phyloP scores from a whole-genome alignment of 306 rosid species.

The Benincasa hispida region DNA sequence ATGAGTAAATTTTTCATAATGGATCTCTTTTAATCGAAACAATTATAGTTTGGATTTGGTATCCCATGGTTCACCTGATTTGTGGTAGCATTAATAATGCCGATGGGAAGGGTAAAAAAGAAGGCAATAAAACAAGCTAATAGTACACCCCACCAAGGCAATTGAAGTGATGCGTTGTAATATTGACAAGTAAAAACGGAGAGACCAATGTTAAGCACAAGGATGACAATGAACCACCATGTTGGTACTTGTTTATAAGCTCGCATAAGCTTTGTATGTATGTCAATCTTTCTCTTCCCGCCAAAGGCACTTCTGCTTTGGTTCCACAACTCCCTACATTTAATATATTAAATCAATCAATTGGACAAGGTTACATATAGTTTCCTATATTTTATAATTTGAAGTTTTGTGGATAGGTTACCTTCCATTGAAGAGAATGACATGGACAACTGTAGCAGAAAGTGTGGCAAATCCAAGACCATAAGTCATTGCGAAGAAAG shows the following conservation, averaged over 20 bases:
- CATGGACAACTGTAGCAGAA: constrained; percentile 63
- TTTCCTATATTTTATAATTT: neutral
- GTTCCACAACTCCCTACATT: constrained; percentile 37
- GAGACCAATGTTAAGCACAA: constrained; percentile 40
- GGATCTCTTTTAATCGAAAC: neutral
- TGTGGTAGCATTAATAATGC: constrained; percentile 65
- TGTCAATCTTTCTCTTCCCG: constrained; percentile 28
- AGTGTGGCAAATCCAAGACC: constrained; percentile 74
- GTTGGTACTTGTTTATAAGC: constrained; percentile 47
- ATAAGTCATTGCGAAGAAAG: constrained; percentile 65
- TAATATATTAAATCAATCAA: neutral
- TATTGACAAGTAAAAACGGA: constrained; percentile 33
- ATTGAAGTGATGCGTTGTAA: constrained; percentile 55
- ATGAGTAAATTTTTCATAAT: too few relatives aligned
- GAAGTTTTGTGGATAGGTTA: constrained; percentile 4
- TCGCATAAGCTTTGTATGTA: constrained; percentile 64
- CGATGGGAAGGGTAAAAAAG: constrained; percentile 55
- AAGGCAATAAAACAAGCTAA: constrained; percentile 58
- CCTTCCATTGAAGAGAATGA: constrained; percentile 68
- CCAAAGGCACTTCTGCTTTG: constrained; percentile 44
- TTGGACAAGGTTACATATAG: neutral
- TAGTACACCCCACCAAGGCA: constrained; percentile 89
- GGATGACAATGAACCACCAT: constrained; percentile 62
- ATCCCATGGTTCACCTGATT: constrained; percentile 46
- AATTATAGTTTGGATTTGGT: neutral